Percentiles rank a stretch among this genome's conserved stretches.
phyloP scores from a whole-genome alignment of 2,329 filamentous ascomycete species.

The Exophiala xenobiotica region DNA sequence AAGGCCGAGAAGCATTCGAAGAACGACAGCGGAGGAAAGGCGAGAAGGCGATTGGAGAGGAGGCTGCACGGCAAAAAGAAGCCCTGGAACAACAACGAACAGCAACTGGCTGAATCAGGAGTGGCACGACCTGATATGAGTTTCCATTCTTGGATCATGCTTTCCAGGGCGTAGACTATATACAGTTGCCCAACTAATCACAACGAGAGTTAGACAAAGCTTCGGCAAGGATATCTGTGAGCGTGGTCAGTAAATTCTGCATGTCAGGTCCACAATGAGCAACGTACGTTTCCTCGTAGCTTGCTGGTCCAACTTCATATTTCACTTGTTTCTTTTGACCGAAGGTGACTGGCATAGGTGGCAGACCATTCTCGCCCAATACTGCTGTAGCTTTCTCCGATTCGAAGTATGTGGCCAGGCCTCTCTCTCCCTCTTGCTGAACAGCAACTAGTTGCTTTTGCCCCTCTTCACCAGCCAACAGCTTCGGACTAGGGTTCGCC shows the following conservation, averaged over 20 bases:
- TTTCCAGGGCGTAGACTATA: slow-evolving; percentile 15
- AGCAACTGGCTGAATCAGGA: slow-evolving; percentile 40
- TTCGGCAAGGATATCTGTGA: slow-evolving; percentile 47
- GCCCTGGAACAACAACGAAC: slow-evolving; percentile 52
- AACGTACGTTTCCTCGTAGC: slow-evolving; percentile 69
- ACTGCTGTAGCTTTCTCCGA: slow-evolving; percentile 57
- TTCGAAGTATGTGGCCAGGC: slow-evolving; percentile 72
- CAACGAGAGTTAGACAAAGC: slow-evolving; percentile 39
- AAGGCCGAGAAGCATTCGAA: slow-evolving; percentile 82
- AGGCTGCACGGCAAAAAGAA: slow-evolving; percentile 62
- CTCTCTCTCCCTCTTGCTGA: slow-evolving; percentile 71
- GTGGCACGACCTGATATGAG: slow-evolving; percentile 18
- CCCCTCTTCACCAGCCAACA: slow-evolving; percentile 70
- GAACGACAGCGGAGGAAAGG: slow-evolving; percentile 88
- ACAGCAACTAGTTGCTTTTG: slow-evolving; percentile 71
- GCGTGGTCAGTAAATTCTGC: slow-evolving; percentile 53
- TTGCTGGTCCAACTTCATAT: slow-evolving; percentile 66
- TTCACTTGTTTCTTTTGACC: slow-evolving; percentile 60
- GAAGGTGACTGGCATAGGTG: slow-evolving; percentile 78
- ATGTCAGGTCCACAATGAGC: slow-evolving; percentile 26
- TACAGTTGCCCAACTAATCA: slow-evolving; percentile 9
- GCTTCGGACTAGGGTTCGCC: slow-evolving; percentile 74
- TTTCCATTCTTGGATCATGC: slow-evolving; percentile 11
- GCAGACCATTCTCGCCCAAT: slow-evolving; percentile 74
- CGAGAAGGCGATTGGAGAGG: slow-evolving; percentile 77